Conservation (phyloP, 192 early-diverging fungal species). For the Mortierella hygrophila region DNA sequence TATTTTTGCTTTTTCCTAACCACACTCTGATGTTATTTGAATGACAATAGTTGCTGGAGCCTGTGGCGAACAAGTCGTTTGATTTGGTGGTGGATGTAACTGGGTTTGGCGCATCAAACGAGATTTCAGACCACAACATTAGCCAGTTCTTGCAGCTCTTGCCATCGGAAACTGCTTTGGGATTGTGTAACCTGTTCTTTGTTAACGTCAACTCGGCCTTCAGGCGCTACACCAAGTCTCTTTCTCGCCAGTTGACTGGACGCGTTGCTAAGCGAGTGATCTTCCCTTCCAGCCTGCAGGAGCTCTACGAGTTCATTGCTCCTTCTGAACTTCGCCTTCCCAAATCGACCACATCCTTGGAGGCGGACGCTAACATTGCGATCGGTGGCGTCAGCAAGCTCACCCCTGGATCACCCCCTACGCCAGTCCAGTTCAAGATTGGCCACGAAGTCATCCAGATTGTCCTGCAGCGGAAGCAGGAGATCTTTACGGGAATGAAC, state of each 20-base stretch:
- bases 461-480: slow-evolving; percentile 78
- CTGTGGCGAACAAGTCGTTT: slow-evolving; percentile 75
- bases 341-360: slow-evolving; percentile 78
- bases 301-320: slow-evolving; percentile 82
- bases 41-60: slow-evolving; percentile 66
- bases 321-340: slow-evolving; percentile 82
- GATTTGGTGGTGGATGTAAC: slow-evolving; percentile 89
- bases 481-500: slow-evolving; percentile 76
- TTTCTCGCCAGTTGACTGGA: slow-evolving; percentile 62
- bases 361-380: slow-evolving; percentile 74
- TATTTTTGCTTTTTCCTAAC: not conserved
- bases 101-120: slow-evolving; percentile 83
- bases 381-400: slow-evolving; percentile 79
- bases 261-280: slow-evolving; percentile 74
- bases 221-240: slow-evolving; percentile 75
- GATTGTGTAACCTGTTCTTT: slow-evolving; percentile 78
- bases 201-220: slow-evolving; percentile 88
- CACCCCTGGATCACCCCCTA: slow-evolving; percentile 70
- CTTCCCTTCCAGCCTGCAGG: slow-evolving; percentile 75
- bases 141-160: slow-evolving; percentile 79
- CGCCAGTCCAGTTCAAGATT: slow-evolving; percentile 87
- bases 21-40: not conserved
- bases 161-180: slow-evolving; percentile 73
- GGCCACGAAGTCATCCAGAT: slow-evolving; percentile 88
- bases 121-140: slow-evolving; percentile 83